phyloP scores from a whole-genome alignment of 2,329 filamentous ascomycete genomes.

The Conoideocrella luteorostrata region DNA sequence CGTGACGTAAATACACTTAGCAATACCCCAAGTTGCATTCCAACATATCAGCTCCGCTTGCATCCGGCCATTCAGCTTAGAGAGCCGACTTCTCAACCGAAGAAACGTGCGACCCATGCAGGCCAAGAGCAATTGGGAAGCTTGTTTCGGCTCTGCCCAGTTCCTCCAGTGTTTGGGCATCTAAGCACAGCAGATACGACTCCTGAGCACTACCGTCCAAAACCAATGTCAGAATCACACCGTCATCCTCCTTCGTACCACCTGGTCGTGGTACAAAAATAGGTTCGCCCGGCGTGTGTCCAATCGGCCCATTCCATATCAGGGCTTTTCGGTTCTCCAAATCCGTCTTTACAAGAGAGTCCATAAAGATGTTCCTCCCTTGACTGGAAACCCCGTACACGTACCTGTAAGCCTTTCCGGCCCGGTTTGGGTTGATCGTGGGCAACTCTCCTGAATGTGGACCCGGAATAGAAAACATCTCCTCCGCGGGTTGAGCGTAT shows the following conservation, averaged over 20 bases:
- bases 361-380: conserved; percentile 53
- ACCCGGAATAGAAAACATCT: conserved; percentile 40
- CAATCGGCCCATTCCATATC: conserved; percentile 50
- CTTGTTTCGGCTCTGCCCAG: conserved; percentile 56
- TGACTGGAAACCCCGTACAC: conserved; percentile 52
- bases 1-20: too few relatives aligned
- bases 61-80: too few relatives aligned
- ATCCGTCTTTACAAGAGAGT: conserved; percentile 62
- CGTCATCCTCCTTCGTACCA: conserved; percentile 52
- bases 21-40: too few relatives aligned
- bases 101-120: conserved; percentile 60
- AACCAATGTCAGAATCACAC: conserved; percentile 55
- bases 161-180: conserved; percentile 58
- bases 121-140: conserved; percentile 55
- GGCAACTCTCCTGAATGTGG: conserved; percentile 58
- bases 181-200: conserved; percentile 61
- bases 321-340: conserved; percentile 42
- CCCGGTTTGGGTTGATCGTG: conserved; percentile 54
- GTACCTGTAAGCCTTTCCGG: conserved; percentile 50
- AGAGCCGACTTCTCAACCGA: too few relatives aligned
- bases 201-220: conserved; percentile 51
- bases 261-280: conserved; percentile 53
- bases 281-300: conserved; percentile 62
- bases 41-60: too few relatives aligned
- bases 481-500: conserved; percentile 19